phyloP scores from a whole-genome alignment of 1,284 basidiomycete genomes.

The Irpex sp. region DNA sequence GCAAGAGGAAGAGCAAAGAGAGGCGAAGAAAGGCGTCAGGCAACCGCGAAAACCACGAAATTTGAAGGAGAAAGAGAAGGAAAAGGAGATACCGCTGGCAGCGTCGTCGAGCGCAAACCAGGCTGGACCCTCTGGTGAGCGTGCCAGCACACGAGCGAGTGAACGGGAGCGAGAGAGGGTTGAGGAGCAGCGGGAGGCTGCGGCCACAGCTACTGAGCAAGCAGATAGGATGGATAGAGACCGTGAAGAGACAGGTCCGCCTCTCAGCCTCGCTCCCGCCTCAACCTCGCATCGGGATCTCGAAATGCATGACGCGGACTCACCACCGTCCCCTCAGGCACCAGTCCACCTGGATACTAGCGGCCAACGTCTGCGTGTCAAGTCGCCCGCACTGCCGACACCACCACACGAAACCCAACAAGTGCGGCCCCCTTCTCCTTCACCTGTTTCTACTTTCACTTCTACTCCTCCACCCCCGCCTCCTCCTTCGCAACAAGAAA shows the following conservation, averaged over 20 bases:
- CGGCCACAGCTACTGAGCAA: background rate
- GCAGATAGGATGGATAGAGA: constrained; percentile 1
- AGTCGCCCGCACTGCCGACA: constrained; percentile 27
- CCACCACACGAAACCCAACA: background rate
- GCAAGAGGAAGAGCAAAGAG: constrained; percentile 41
- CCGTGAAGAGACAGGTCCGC: constrained; percentile 9
- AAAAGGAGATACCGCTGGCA: constrained; percentile 25
- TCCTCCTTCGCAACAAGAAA: constrained; percentile 4
- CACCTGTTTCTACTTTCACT: background rate
- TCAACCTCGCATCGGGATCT: constrained; percentile 18
- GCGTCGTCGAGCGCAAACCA: constrained; percentile 2
- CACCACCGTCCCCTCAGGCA: constrained; percentile 12
- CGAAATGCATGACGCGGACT: constrained; percentile 11
- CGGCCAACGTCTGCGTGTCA: constrained; percentile 39
- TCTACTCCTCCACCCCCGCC: constrained; percentile 1
- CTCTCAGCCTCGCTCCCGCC: constrained; percentile 15
- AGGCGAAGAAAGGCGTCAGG: constrained; percentile 29
- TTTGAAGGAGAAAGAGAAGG: constrained; percentile 35
- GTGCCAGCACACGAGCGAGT: constrained; percentile 3
- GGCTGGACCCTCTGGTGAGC: constrained; percentile 1
- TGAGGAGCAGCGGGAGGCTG: constrained; percentile 1
- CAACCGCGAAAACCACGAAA: constrained; percentile 18
- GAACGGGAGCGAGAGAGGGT: constrained; percentile 3
- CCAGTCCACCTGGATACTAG: constrained; percentile 35
- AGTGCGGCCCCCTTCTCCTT: background rate